phyloP scores from a whole-genome alignment of 805 yeast genomes.

The Cyberlindnera subsufficiens region DNA sequence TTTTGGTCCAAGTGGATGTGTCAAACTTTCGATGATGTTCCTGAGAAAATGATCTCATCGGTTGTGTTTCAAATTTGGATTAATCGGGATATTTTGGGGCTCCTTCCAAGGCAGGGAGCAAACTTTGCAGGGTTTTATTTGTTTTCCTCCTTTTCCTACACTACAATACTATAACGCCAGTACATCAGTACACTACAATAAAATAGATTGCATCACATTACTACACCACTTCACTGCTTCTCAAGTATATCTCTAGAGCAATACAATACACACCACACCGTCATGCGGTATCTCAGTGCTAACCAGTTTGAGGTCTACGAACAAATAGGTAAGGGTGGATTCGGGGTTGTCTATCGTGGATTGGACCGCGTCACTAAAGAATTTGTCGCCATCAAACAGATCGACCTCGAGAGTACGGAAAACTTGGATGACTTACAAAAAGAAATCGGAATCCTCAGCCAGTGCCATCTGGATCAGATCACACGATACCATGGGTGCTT shows the following conservation, averaged over 20 bases:
- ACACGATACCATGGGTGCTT: constrained; percentile 88
- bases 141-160: neutral
- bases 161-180: too few species aligned
- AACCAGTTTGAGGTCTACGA: constrained; percentile 49
- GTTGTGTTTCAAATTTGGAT: neutral
- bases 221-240: too few species aligned
- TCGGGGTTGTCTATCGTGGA: constrained; percentile 94
- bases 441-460: constrained; percentile 81
- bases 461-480: constrained; percentile 74
- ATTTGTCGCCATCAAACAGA: constrained; percentile 87
- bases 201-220: too few species aligned
- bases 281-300: constrained; percentile 24
- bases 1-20: too few species aligned
- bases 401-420: constrained; percentile 84
- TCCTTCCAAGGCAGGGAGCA: too few species aligned
- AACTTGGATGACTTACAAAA: constrained; percentile 91
- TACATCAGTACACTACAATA: too few species aligned
- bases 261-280: neutral
- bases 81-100: neutral
- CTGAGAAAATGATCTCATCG: too few species aligned
- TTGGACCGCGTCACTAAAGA: constrained; percentile 60
- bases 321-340: constrained; percentile 91
- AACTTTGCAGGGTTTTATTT: neutral
- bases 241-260: too few species aligned
- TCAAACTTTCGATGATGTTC: too few species aligned